A percentile compares a stretch with the other conserved stretches of the same genome.
Evolutionary conservation across 306 rosid genomes (phyloP).

Genomic region (Vigna unguiculata): DNA sequence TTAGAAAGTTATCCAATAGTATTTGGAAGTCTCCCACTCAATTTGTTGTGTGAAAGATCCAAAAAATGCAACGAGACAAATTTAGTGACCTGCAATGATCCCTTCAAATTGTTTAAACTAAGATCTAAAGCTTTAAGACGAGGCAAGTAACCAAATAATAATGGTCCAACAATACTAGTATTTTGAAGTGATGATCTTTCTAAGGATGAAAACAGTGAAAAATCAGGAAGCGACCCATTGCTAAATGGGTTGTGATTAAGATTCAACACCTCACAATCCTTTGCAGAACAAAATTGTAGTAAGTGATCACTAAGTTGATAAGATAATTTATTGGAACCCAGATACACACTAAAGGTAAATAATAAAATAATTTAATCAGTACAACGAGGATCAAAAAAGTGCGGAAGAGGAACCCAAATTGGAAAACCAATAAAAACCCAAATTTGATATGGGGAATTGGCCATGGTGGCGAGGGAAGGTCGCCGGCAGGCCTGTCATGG

Average conservation of each 20-base stretch:
- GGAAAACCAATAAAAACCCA: too few species aligned
- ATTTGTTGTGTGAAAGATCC: neutral
- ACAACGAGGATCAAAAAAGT: neutral
- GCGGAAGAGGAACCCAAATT: too few species aligned
- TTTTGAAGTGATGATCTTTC: neutral
- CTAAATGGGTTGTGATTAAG: constrained; percentile 18
- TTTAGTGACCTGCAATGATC: neutral
- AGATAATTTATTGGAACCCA: constrained; percentile 23
- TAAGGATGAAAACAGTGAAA: constrained; percentile 9
- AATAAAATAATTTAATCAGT: too few species aligned
- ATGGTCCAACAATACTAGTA: neutral
- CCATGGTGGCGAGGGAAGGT: too few species aligned
- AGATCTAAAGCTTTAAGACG: neutral
- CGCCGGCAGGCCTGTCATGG: too few species aligned
- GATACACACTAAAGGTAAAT: too few species aligned
- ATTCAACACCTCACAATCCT: neutral
- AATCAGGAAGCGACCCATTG: neutral
- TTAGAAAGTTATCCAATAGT: constrained; percentile 22
- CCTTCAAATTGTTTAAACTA: neutral
- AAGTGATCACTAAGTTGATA: constrained; percentile 41
- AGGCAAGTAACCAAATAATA: constrained; percentile 1
- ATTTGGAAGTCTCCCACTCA: constrained; percentile 20
- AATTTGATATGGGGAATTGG: too few species aligned
- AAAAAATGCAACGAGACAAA: neutral
- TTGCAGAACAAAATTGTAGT: constrained; percentile 24